Conservation (phyloP, 495 filamentous ascomycete species). For the Xylaria flabelliformis region DNA sequence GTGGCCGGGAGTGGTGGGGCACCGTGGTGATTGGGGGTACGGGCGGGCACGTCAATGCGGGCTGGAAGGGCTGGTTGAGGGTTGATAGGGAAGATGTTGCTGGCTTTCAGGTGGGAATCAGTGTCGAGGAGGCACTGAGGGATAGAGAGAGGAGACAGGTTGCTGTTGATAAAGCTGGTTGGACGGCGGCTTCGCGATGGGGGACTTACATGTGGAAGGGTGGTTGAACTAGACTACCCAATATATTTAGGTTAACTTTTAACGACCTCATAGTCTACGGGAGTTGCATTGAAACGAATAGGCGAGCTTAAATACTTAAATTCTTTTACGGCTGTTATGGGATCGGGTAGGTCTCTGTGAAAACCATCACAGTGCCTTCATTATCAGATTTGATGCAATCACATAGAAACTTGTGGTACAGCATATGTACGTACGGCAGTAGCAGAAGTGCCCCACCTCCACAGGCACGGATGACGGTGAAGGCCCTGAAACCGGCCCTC, state of each 20-base stretch:
- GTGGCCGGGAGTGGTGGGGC: constrained; percentile 57
- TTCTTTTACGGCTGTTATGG: neutral
- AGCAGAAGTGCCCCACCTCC: constrained; percentile 1
- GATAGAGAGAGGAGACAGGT: constrained; percentile 56
- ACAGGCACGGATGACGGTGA: neutral
- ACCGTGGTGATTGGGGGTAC: constrained; percentile 52
- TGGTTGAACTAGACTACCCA: neutral
- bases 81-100: constrained; percentile 50
- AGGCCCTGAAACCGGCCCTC: neutral
- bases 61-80: constrained; percentile 57
- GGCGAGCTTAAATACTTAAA: neutral
- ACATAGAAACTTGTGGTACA: too few species aligned
- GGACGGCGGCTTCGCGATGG: constrained; percentile 43
- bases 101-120: constrained; percentile 60
- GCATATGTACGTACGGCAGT: neutral
- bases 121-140: constrained; percentile 59
- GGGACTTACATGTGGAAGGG: constrained; percentile 38
- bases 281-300: neutral
- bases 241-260: neutral
- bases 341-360: neutral
- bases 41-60: constrained; percentile 45
- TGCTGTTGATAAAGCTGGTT: constrained; percentile 45
- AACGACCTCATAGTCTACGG: neutral
- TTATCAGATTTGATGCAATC: neutral
- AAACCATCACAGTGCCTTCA: neutral